Evolutionary conservation across 2,329 filamentous ascomycete species (phyloP).

Genomic region (Lasiodiplodia gonubiensis): DNA sequence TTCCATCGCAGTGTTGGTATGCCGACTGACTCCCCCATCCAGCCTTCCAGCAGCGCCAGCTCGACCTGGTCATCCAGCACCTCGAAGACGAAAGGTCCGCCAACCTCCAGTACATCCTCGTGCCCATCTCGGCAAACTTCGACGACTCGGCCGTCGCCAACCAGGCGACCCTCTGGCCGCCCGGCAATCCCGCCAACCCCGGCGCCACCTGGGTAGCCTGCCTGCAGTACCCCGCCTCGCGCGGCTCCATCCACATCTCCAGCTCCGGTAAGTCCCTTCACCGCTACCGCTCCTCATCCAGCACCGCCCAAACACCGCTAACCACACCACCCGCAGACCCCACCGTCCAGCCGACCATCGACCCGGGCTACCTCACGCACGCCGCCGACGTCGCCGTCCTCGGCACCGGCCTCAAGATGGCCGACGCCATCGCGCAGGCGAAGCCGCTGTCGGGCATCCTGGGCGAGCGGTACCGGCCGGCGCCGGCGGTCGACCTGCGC

Average conservation of each 20-base stretch:
- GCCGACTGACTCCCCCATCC: neutral
- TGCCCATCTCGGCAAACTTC: neutral
- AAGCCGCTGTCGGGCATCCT: neutral
- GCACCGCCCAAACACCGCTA: no score
- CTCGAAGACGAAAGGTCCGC: conserved; percentile 10
- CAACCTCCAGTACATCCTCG: conserved; percentile 22
- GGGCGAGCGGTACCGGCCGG: neutral
- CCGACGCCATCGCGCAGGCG: conserved; percentile 40
- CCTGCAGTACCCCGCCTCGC: conserved; percentile 16
- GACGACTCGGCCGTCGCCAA: neutral
- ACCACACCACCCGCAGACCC: conserved; percentile 35
- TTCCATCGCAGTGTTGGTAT: neutral
- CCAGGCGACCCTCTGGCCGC: neutral
- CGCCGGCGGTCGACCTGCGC: conserved; percentile 27
- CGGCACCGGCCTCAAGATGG: conserved; percentile 41
- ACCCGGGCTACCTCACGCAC: conserved; percentile 51
- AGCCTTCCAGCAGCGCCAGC: conserved; percentile 27
- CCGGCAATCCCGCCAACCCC: conserved; percentile 1
- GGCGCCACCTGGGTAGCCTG: neutral
- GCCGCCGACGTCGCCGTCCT: conserved; percentile 50
- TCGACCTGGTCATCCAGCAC: conserved; percentile 28
- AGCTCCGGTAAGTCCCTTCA: neutral
- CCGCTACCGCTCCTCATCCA: neutral
- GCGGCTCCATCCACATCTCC: conserved; percentile 12
- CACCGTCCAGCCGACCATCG: conserved; percentile 40